Evolutionary conservation across 2,329 filamentous ascomycete genomes (phyloP).

Genomic region (Rutstroemia sp.): DNA sequence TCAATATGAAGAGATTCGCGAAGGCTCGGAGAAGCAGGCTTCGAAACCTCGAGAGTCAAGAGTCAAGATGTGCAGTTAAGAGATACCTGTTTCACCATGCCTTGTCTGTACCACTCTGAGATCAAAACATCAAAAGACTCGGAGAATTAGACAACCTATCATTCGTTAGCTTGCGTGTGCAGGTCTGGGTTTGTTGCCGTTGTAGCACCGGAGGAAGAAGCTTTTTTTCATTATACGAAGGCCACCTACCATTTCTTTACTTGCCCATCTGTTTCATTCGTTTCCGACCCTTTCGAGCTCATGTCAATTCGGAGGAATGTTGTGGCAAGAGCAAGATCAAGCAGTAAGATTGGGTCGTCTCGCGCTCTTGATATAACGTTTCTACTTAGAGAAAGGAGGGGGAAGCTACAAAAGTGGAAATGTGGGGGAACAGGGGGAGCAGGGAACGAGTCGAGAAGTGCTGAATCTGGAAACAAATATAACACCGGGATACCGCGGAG

Average conservation of each 20-base stretch:
- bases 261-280: too few species aligned
- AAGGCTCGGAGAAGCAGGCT: too few species aligned
- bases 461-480: slow-evolving; percentile 4
- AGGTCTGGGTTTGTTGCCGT: neutral
- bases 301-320: too few species aligned
- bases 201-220: neutral
- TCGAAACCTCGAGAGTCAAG: neutral
- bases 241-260: neutral
- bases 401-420: slow-evolving; percentile 3
- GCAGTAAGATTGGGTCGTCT: neutral
- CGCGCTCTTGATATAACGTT: neutral
- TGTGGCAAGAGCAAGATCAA: too few species aligned
- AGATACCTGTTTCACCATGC: slow-evolving; percentile 6
- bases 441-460: neutral
- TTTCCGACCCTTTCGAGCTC: too few species aligned
- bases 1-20: too few species aligned
- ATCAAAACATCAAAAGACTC: neutral
- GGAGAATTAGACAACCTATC: slow-evolving; percentile 5
- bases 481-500: neutral
- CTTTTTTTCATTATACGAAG: neutral
- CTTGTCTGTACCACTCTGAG: neutral
- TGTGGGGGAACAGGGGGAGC: slow-evolving; percentile 4
- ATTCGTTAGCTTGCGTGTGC: neutral
- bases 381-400: neutral
- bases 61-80: neutral